Conservation (phyloP, 2,329 filamentous ascomycete species). For the Epichloe aotearoae region DNA sequence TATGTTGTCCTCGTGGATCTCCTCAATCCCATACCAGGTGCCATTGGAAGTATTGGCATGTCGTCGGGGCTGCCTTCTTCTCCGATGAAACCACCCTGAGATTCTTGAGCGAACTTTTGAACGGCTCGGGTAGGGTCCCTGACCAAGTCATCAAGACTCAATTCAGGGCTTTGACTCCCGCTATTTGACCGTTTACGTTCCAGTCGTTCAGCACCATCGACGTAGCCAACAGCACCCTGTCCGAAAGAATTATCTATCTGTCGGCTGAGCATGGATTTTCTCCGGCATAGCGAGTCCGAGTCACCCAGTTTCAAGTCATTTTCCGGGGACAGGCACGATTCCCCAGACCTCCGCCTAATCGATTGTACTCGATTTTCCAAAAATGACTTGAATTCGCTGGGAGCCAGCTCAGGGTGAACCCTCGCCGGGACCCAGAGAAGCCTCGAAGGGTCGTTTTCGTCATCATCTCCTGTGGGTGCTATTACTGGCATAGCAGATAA, state of each 20-base stretch:
- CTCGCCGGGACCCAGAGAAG: conserved; percentile 93
- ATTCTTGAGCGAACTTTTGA: conserved; percentile 50
- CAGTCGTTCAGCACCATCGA: conserved; percentile 71
- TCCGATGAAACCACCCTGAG: conserved; percentile 30
- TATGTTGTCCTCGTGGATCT: conserved; percentile 89
- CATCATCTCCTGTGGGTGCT: conserved; percentile 58
- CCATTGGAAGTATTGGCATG: conserved; percentile 71
- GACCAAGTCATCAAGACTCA: conserved; percentile 71
- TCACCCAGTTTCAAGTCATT: conserved; percentile 34
- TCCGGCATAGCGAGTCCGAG: conserved; percentile 55
- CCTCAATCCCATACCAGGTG: conserved; percentile 66
- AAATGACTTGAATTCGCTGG: conserved; percentile 93
- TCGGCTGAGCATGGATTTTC: conserved; percentile 90
- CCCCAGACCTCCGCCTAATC: conserved; percentile 73
- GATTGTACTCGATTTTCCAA: conserved; percentile 85
- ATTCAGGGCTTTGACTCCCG: conserved; percentile 39
- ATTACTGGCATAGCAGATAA: conserved; percentile 58
- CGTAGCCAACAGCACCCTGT: conserved; percentile 48
- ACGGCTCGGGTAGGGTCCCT: conserved; percentile 64
- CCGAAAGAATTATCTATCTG: conserved; percentile 68
- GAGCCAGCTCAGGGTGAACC: conserved; percentile 86
- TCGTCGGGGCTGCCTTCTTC: conserved; percentile 46
- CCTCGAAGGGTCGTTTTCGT: conserved; percentile 78
- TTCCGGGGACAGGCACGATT: conserved; percentile 48
- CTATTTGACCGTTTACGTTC: conserved; percentile 57